These are phyloP conservation scores for Petunia hybrid DNA, from an alignment of 305 asterid species.

Conservation along the genomic window DNA sequence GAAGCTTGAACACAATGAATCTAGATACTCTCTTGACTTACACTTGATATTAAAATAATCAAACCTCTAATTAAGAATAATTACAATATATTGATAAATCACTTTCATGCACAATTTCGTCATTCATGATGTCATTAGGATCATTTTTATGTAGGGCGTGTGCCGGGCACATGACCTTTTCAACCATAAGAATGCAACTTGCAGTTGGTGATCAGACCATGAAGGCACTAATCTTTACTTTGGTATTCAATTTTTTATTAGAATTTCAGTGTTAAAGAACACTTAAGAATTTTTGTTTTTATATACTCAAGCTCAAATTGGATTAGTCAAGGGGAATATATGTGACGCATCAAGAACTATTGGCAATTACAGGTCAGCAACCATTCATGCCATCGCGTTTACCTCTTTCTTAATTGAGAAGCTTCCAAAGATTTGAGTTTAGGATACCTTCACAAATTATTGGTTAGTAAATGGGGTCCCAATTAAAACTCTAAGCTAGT, in stretches of 20 bases:
- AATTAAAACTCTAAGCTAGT: neutral
- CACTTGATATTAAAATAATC: neutral
- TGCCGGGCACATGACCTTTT: constrained; percentile 10
- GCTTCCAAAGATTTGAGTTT: constrained; percentile 21
- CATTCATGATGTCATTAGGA: neutral
- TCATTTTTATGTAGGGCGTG: neutral
- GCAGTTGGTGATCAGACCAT: neutral
- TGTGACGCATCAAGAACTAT: constrained; percentile 23
- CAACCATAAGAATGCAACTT: constrained; percentile 13
- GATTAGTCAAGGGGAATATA: neutral
- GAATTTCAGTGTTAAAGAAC: neutral
- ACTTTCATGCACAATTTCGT: constrained; percentile 18
- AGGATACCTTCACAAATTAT: neutral
- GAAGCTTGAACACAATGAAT: constrained; percentile 33
- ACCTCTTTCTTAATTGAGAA: constrained; percentile 8
- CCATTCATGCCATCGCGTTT: neutral
- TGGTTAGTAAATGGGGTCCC: neutral
- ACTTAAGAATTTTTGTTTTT: too few species aligned
- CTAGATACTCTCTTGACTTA: constrained; percentile 23
- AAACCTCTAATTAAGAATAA: constrained; percentile 14
- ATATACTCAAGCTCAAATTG: too few species aligned
- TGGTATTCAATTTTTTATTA: neutral
- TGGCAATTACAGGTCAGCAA: constrained; percentile 6
- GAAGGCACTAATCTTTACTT: neutral
- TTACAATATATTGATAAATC: neutral